Evolutionary conservation across 306 rosid genomes (phyloP).

Genomic region (Prunus armeniaca): DNA sequence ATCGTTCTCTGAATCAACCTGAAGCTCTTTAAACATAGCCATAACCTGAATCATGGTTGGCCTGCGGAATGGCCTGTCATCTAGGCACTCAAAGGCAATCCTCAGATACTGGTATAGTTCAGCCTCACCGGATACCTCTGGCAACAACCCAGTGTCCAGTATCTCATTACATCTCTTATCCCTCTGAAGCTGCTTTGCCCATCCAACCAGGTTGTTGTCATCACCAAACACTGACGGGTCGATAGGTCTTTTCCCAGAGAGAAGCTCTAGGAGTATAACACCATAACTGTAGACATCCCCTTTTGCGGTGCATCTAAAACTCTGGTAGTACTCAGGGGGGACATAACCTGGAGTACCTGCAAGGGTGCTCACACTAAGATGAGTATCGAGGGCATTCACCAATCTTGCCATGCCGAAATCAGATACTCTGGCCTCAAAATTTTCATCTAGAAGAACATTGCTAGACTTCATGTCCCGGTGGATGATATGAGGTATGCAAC

Average conservation of each 20-base stretch:
- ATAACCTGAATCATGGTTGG: slow-evolving; percentile 84
- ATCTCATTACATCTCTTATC: slow-evolving; percentile 51
- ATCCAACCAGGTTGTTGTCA: slow-evolving; percentile 79
- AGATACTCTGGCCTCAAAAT: slow-evolving; percentile 76
- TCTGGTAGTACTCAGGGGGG: slow-evolving; percentile 85
- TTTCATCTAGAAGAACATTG: slow-evolving; percentile 77
- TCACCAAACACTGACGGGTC: slow-evolving; percentile 63
- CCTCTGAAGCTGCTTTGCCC: slow-evolving; percentile 72
- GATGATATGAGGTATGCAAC: slow-evolving; percentile 79
- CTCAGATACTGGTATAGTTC: slow-evolving; percentile 48
- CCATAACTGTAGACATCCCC: slow-evolving; percentile 85
- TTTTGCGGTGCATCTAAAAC: slow-evolving; percentile 76
- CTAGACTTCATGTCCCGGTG: slow-evolving; percentile 89
- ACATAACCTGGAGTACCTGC: slow-evolving; percentile 88
- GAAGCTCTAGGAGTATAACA: slow-evolving; percentile 69
- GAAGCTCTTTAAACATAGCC: slow-evolving; percentile 81
- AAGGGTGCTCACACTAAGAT: slow-evolving; percentile 79
- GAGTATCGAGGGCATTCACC: slow-evolving; percentile 75
- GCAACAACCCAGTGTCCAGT: slow-evolving; percentile 51
- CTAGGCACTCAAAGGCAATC: slow-evolving; percentile 72
- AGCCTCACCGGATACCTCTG: slow-evolving; percentile 39
- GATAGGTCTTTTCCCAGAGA: slow-evolving; percentile 68
- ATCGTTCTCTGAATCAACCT: slow-evolving; percentile 61
- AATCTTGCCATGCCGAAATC: slow-evolving; percentile 90
- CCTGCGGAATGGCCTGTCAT: slow-evolving; percentile 60